phyloP scores from a whole-genome alignment of 2,329 filamentous ascomycete species.

The Ilyonectria mors-panacis region DNA sequence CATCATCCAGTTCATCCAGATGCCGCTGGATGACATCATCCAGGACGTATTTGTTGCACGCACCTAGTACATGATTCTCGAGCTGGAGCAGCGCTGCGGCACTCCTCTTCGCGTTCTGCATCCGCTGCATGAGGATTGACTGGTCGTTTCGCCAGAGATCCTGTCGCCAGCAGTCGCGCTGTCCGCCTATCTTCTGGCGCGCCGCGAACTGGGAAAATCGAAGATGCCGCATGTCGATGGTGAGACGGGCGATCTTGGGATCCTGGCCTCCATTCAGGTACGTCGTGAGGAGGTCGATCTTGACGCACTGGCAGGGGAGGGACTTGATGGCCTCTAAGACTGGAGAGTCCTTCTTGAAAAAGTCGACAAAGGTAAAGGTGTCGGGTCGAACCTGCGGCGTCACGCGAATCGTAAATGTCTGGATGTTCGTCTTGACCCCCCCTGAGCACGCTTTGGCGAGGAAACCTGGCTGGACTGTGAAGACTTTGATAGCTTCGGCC shows the following conservation, averaged over 20 bases:
- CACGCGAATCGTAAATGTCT: slow-evolving; percentile 61
- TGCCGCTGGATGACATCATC: background rate
- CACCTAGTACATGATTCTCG: background rate
- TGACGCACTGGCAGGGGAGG: slow-evolving; percentile 55
- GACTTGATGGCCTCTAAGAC: slow-evolving; percentile 51
- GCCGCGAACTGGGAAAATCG: slow-evolving; percentile 29
- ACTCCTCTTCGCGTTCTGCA: background rate
- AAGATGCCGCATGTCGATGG: slow-evolving; percentile 32
- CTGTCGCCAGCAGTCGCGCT: background rate
- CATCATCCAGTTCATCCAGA: background rate
- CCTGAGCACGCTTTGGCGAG: slow-evolving; percentile 28
- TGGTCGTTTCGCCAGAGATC: background rate
- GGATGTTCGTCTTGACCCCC: slow-evolving; percentile 49
- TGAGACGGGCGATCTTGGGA: slow-evolving; percentile 14
- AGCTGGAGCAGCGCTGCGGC: background rate
- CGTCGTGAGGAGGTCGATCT: slow-evolving; percentile 52
- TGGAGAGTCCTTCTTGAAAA: slow-evolving; percentile 50
- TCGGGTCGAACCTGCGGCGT: slow-evolving; percentile 43
- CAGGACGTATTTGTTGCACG: background rate
- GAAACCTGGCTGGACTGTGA: slow-evolving; percentile 44
- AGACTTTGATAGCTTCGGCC: slow-evolving; percentile 55
- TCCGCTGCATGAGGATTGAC: background rate
- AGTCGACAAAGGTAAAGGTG: slow-evolving; percentile 53
- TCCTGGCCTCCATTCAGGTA: slow-evolving; percentile 31
- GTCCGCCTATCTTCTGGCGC: slow-evolving; percentile 8